phyloP scores from a whole-genome alignment of 1,284 basidiomycete species.

The Tilletia horrida region DNA sequence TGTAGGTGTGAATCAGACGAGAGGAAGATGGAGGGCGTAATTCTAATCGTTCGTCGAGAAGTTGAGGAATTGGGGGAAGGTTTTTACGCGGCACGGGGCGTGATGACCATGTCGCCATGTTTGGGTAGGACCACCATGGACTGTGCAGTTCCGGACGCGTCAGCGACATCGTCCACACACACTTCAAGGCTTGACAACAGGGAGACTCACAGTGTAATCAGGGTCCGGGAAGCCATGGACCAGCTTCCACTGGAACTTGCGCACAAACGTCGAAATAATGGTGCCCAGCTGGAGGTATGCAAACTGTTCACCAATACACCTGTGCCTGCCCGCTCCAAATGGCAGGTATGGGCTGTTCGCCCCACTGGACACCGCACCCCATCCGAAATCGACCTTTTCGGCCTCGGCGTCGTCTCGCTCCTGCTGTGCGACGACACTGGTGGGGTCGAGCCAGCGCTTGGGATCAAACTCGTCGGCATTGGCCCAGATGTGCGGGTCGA shows the following conservation, averaged over 20 bases:
- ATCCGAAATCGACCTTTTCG: constrained; percentile 92
- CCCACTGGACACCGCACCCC: constrained; percentile 66
- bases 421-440: constrained; percentile 63
- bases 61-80: too few relatives aligned
- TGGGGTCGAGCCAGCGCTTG: constrained; percentile 67
- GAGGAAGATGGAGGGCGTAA: too few relatives aligned
- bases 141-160: constrained; percentile 45
- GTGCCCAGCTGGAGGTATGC: constrained; percentile 90
- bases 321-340: constrained; percentile 84
- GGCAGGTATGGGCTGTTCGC: constrained; percentile 70
- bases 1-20: neutral
- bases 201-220: constrained; percentile 65
- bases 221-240: constrained; percentile 68
- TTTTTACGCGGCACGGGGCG: neutral
- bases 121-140: constrained; percentile 72
- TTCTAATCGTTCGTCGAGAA: too few relatives aligned
- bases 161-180: constrained; percentile 30
- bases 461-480: constrained; percentile 67
- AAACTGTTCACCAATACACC: constrained; percentile 96
- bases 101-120: constrained; percentile 57
- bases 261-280: constrained; percentile 74
- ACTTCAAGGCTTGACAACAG: neutral
- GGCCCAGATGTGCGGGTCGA: constrained; percentile 79
- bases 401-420: constrained; percentile 69
- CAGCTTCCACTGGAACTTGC: constrained; percentile 72